These are phyloP conservation scores for Naganishia sp. DNA, from an alignment of 1,284 basidiomycete genomes.

Conservation along the genomic window DNA sequence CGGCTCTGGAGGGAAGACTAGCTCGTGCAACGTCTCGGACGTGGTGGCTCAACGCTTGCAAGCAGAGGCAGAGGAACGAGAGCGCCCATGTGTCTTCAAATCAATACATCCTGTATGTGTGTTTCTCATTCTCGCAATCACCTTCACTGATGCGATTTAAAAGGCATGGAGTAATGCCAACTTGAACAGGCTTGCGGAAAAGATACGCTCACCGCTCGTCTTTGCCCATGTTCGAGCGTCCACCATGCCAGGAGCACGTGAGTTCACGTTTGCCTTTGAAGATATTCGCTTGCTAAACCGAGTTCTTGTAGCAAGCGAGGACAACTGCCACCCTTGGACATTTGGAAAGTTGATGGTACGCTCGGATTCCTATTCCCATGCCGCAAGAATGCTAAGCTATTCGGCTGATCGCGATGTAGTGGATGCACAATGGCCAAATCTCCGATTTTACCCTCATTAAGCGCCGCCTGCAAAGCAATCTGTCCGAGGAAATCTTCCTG, in stretches of 20 bases:
- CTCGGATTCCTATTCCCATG: not conserved
- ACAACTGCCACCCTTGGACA: slow-evolving; percentile 91
- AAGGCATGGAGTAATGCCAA: slow-evolving; percentile 95
- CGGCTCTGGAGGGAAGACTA: not conserved
- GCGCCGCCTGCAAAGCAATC: slow-evolving; percentile 68
- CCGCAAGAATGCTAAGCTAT: slow-evolving; percentile 13
- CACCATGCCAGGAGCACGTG: slow-evolving; percentile 58
- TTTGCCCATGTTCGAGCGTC: slow-evolving; percentile 91
- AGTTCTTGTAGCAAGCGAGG: slow-evolving; percentile 66
- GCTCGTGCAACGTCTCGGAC: not conserved
- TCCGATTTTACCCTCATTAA: slow-evolving; percentile 79
- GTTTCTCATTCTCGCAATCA: slow-evolving; percentile 23
- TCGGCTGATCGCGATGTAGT: slow-evolving; percentile 59
- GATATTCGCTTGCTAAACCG: not conserved
- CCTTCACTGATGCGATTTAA: not conserved
- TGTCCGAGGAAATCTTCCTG: slow-evolving; percentile 81
- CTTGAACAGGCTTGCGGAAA: slow-evolving; percentile 82
- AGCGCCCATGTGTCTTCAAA: slow-evolving; percentile 91
- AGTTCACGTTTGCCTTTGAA: slow-evolving; percentile 26
- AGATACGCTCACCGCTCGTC: slow-evolving; percentile 88
- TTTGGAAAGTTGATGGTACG: slow-evolving; percentile 83
- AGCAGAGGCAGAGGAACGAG: slow-evolving; percentile 49
- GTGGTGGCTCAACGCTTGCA: no score
- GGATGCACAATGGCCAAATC: slow-evolving; percentile 92
- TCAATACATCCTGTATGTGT: slow-evolving; percentile 80